These are phyloP conservation scores for Lupinus albus DNA, from an alignment of 306 rosid species.

Conservation along the genomic window DNA sequence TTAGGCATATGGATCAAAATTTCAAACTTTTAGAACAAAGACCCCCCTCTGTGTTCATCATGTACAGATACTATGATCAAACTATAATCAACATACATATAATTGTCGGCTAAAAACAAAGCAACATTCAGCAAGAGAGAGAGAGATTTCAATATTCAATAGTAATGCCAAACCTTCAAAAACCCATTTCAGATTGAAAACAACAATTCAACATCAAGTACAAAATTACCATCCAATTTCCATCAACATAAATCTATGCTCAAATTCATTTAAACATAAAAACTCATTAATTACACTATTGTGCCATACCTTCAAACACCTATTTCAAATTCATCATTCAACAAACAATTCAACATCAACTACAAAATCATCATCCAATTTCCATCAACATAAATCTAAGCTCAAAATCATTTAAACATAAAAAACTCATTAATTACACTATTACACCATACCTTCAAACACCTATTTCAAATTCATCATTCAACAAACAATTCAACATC, in stretches of 20 bases:
- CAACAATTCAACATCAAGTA: too few species aligned
- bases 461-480: background rate
- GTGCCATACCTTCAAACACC: conserved; percentile 7
- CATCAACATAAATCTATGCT: background rate
- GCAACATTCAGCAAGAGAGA: background rate
- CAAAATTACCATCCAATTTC: background rate
- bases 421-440: background rate
- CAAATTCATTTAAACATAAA: background rate
- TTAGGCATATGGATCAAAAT: background rate
- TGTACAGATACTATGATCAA: background rate
- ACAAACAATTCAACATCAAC: too few species aligned
- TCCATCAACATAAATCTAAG: background rate
- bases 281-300: background rate
- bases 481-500: too few species aligned
- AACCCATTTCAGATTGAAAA: background rate
- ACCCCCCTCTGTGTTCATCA: background rate
- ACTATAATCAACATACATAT: background rate
- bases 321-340: background rate
- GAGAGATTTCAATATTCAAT: background rate
- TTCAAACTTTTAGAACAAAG: too few species aligned
- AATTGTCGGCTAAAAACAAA: background rate
- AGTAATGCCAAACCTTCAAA: conserved; percentile 10
- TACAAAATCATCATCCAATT: background rate
- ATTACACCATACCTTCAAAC: conserved; percentile 10
- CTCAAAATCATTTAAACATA: background rate